Evolutionary conservation across 495 filamentous ascomycete species (phyloP), one percentile per base, ranked within the genome.

Genomic region (Aspergillus funiculosus): DNA sequence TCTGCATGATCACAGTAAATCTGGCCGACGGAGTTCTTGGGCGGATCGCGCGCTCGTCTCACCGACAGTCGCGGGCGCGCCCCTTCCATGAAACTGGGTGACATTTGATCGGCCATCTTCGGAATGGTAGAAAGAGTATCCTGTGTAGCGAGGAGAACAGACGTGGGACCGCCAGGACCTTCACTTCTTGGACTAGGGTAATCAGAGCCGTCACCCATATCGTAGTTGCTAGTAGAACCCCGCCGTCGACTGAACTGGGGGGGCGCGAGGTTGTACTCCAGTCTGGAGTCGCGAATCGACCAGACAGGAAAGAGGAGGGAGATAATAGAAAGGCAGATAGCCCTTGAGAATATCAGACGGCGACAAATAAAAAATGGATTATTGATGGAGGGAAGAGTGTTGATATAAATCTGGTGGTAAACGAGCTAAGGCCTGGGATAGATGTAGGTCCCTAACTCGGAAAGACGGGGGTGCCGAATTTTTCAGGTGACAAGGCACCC

Each of bases 1-100:
- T 78, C 77, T 2, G 67, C 62, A 46, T 78, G 80, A 14, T 75
- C 75, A 63, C 89, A 95, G 24, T 75, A 71, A 48, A 81, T 87
- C 51, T 84, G 78, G 8, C 81, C 81, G n/a, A 86, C 70, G 2
- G 62, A 40, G 57, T 88, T 87, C 64, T 74, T 73, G 20, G 76
- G 76, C 10, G 80, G 78, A 60, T 82, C 77, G 27, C 74, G 63
- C 43, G 65, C 72, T 47, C 70, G 60, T 60, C 68, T 69, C 37
- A 73, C 63, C 35, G 71, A 70, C 43, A 74, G 53, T 46, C 65
- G 63, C 48, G 70, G 64, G 52, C 67, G 69, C 43, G 68, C 49
- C 35, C 66, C 69, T 36, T 69, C 70, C 43, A 69, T 55, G 39
- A 67, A 63, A 42, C 56, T 60, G 8, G 70, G 56, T 17, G 62